phyloP scores from a whole-genome alignment of 257 asterid species.

The Lithospermum erythrorhizon region DNA sequence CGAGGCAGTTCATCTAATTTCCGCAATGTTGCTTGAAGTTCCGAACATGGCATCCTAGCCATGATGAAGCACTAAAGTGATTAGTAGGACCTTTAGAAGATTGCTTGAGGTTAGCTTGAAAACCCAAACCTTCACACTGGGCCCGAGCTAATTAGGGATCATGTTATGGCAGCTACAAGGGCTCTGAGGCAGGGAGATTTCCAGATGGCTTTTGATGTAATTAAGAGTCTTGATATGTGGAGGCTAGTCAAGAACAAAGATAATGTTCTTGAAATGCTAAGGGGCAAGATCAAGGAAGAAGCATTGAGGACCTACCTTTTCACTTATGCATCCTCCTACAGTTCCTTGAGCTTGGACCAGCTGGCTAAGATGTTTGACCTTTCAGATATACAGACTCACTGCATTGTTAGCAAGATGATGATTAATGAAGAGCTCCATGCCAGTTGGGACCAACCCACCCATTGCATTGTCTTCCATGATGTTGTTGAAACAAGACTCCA shows the following conservation, averaged over 20 bases:
- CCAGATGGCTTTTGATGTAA: conserved; percentile 50
- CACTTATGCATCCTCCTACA: conserved; percentile 65
- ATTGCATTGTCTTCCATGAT: conserved; percentile 74
- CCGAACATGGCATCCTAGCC: conserved; percentile 93
- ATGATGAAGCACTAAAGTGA: conserved; percentile 63
- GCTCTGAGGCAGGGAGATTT: conserved; percentile 80
- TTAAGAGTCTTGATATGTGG: conserved; percentile 80
- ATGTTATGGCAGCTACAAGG: conserved; percentile 88
- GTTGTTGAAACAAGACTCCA: conserved; percentile 73
- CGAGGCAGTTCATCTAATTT: conserved; percentile 82
- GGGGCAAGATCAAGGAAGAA: conserved; percentile 79
- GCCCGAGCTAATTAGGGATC: conserved; percentile 96
- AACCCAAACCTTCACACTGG: conserved; percentile 84
- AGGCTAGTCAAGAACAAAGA: conserved; percentile 64
- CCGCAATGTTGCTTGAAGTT: conserved; percentile 90
- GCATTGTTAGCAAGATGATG: conserved; percentile 80
- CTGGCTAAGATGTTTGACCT: conserved; percentile 76
- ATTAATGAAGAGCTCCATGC: conserved; percentile 86
- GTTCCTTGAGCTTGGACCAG: conserved; percentile 66
- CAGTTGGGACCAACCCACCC: conserved; percentile 89
- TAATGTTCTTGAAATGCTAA: conserved; percentile 62
- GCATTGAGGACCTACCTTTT: conserved; percentile 82
- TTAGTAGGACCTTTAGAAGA: conserved; percentile 78
- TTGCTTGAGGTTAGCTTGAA: conserved; percentile 70
- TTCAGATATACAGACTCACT: conserved; percentile 50